Conservation (phyloP, 2,329 filamentous ascomycete genomes). For the Cladophialophora immunda region DNA sequence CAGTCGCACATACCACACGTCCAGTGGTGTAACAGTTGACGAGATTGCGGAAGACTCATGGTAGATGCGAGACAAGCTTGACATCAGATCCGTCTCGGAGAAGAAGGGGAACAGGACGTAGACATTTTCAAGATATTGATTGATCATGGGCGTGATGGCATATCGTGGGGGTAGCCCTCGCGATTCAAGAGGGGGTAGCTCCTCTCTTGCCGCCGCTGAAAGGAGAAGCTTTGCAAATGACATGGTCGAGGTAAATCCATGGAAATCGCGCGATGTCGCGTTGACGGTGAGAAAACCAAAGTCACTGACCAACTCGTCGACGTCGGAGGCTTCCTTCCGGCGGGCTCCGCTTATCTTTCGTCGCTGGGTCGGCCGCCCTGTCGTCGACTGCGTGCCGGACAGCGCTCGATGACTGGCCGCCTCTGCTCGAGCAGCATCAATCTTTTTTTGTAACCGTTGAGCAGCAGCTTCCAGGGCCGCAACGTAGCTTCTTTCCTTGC, state of each 20-base stretch:
- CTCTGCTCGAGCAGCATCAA: conserved; percentile 56
- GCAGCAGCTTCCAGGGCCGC: conserved; percentile 91
- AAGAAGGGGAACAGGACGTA: conserved; percentile 84
- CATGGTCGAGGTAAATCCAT: conserved; percentile 86
- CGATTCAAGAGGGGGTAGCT: conserved; percentile 67
- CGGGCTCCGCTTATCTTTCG: conserved; percentile 50
- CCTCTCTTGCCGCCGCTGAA: conserved; percentile 79
- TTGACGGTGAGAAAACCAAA: conserved; percentile 96
- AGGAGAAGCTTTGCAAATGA: conserved; percentile 90
- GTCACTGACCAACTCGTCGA: conserved; percentile 90
- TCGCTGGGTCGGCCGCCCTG: conserved; percentile 45
- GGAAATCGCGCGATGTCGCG: conserved; percentile 92
- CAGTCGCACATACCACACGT: conserved; percentile 89
- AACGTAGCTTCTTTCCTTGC: conserved; percentile 96
- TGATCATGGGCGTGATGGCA: conserved; percentile 72
- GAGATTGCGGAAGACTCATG: conserved; percentile 55
- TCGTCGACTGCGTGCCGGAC: conserved; percentile 34
- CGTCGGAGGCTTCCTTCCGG: conserved; percentile 78
- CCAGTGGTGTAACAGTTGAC: conserved; percentile 62
- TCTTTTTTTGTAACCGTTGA: conserved; percentile 83
- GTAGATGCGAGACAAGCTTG: conserved; percentile 83
- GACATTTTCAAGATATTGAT: conserved; percentile 85
- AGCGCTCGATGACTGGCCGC: conserved; percentile 63
- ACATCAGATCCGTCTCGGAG: conserved; percentile 78
- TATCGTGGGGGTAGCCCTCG: conserved; percentile 76